Evolutionary conservation across 192 early-diverging fungal species (phyloP).

Genomic region (Pilobolus umbonatus): DNA sequence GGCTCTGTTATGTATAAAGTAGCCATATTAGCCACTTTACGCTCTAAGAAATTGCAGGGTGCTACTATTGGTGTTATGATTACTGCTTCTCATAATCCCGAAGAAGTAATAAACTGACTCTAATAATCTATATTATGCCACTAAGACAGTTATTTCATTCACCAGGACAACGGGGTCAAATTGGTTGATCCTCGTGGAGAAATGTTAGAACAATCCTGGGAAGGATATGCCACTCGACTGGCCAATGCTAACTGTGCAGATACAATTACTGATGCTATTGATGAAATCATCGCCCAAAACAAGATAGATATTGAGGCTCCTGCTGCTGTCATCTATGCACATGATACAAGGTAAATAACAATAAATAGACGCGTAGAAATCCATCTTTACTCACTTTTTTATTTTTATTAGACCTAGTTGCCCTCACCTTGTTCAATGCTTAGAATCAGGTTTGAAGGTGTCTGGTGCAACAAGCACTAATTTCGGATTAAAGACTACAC

Average conservation of each 20-base stretch:
- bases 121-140: not conserved
- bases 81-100: slow-evolving; percentile 98
- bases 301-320: slow-evolving; percentile 64
- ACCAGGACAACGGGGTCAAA: slow-evolving; percentile 96
- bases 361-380: not conserved
- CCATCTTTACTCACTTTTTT: not conserved
- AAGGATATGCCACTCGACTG: slow-evolving; percentile 81
- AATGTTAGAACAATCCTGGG: slow-evolving; percentile 97
- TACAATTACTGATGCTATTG: slow-evolving; percentile 55
- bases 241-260: slow-evolving; percentile 79
- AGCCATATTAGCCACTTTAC: slow-evolving; percentile 85
- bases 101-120: slow-evolving; percentile 45
- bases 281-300: slow-evolving; percentile 56
- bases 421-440: slow-evolving; percentile 66
- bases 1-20: slow-evolving; percentile 92
- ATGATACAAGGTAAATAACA: slow-evolving; percentile 78
- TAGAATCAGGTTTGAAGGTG: slow-evolving; percentile 78
- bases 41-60: slow-evolving; percentile 83
- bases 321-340: slow-evolving; percentile 77
- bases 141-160: slow-evolving; percentile 1
- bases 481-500: slow-evolving; percentile 90
- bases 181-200: slow-evolving; percentile 97
- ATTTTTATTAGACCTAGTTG: slow-evolving; percentile 71
- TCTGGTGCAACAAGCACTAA: slow-evolving; percentile 66
- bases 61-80: slow-evolving; percentile 94